Evolutionary conservation across 2,329 filamentous ascomycete genomes (phyloP), one percentile per base, ranked within the genome.

Genomic region (Colletotrichum sp.): DNA sequence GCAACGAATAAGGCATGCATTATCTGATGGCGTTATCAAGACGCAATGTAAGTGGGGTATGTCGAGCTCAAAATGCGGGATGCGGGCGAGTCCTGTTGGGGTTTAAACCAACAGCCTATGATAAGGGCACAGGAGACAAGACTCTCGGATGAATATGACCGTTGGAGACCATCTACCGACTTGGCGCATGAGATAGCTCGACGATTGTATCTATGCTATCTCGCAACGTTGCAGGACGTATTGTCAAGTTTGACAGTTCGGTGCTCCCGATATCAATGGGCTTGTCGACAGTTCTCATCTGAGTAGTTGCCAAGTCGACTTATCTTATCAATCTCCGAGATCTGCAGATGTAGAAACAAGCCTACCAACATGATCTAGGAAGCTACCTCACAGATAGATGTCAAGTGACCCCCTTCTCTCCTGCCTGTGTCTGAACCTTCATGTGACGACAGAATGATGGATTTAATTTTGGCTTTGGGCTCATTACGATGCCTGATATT

Each of bases 11-110:
- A 57, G 26, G 52, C 57, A 60, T 44, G 72, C 72, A 67, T 67
- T 55, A 67, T 71, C 62, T 63, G 55, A 75, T 72, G 36, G 39
- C 55, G 69, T 75, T 75, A 72, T 75, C 62, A 75, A 68, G 63
- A 30, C 63, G 63, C 63, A 68, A 75, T 75, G 72, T 28, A 34
- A 32, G 69, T 68, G 72, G 69, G 57, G 69, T 63, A 68, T 75
- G 69, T 72, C 69, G 72, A 24, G 63, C 44, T 52, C 44, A 72
- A 18, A 63, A 30, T 21, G 30, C 30, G 24, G 55, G 30, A 72
- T 71, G 63, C 69, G 57, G 62, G 34, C n/a, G 69, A 71, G 28
- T 18, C 18, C 36, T 21, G 62, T 26, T 15, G 12, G 21, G 15
- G 39, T 24, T 30, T 18, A 21, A 28, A 52, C 8, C 55, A 49